Evolutionary conservation across 2,329 filamentous ascomycete genomes (phyloP).

Genomic region (Polytolypa hystricis): DNA sequence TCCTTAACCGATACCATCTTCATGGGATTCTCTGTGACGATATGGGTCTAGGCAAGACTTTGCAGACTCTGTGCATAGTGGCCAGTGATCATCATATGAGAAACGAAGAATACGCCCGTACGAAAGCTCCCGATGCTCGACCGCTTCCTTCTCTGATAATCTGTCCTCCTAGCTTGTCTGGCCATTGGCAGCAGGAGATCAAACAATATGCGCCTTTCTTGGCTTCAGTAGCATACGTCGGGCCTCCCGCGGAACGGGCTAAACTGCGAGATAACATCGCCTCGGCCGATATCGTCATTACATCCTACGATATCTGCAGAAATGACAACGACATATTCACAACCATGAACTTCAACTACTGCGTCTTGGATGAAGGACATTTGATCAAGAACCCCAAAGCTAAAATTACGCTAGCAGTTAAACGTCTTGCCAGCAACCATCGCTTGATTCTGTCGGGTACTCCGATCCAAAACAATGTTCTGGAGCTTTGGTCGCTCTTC

Average conservation of each 20-base stretch:
- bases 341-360: conserved; percentile 89
- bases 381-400: conserved; percentile 98
- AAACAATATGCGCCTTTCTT: conserved; percentile 93
- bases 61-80: conserved; percentile 96
- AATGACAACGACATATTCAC: conserved; percentile 83
- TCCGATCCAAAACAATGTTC: conserved; percentile 93
- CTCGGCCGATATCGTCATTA: conserved; percentile 84
- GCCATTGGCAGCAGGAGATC: conserved; percentile 98
- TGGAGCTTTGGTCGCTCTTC: conserved; percentile 95
- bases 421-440: conserved; percentile 81
- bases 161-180: conserved; percentile 88
- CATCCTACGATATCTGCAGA: conserved; percentile 94
- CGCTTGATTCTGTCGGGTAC: conserved; percentile 92
- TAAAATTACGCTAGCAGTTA: conserved; percentile 89
- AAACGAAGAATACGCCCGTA: conserved; percentile 79
- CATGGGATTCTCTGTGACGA: conserved; percentile 98
- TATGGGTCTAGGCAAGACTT: conserved; percentile 95
- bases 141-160: conserved; percentile 85
- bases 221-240: conserved; percentile 79
- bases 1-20: conserved; percentile 94
- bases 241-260: conserved; percentile 69
- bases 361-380: conserved; percentile 93
- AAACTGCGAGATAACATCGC: conserved; percentile 58
- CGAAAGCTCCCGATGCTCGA: conserved; percentile 64
- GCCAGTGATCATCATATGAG: conserved; percentile 93